phyloP scores from a whole-genome alignment of 495 filamentous ascomycete species.

The Articulospora tetracladia region DNA sequence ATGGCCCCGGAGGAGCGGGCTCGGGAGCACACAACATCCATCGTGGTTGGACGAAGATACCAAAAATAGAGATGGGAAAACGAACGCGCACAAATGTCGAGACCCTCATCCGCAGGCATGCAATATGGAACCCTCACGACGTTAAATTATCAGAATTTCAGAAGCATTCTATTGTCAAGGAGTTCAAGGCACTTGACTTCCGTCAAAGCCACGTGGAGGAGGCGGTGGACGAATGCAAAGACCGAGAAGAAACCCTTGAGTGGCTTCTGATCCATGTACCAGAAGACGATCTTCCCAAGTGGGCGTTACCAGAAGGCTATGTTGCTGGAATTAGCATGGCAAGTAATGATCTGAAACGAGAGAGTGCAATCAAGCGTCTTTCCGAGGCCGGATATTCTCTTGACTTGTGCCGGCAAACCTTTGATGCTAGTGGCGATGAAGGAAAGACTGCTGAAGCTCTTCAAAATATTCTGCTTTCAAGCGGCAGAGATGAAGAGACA shows the following conservation, averaged over 20 bases:
- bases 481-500: constrained; percentile 28
- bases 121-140: constrained; percentile 80
- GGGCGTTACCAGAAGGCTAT: constrained; percentile 89
- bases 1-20: constrained; percentile 22
- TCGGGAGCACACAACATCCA: constrained; percentile 33
- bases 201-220: constrained; percentile 85
- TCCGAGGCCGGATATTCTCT: constrained; percentile 75
- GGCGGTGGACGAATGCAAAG: constrained; percentile 80
- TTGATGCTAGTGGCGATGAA: constrained; percentile 72
- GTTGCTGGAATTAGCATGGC: constrained; percentile 82
- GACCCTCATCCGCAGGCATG: constrained; percentile 66
- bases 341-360: constrained; percentile 70
- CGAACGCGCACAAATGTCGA: constrained; percentile 75
- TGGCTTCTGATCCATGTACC: constrained; percentile 97
- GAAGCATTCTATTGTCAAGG: constrained; percentile 59
- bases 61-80: constrained; percentile 89
- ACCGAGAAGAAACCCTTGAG: constrained; percentile 83
- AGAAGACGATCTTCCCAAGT: constrained; percentile 87
- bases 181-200: constrained; percentile 75
- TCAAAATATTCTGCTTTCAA: constrained; percentile 61
- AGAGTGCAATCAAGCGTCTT: constrained; percentile 78
- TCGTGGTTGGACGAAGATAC: constrained; percentile 78
- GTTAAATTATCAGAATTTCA: constrained; percentile 57
- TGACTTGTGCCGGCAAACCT: constrained; percentile 73
- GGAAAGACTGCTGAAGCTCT: constrained; percentile 71